Base-by-base conservation (phyloP, 441 rosid species). In the Gossypium lobatum region DNA sequence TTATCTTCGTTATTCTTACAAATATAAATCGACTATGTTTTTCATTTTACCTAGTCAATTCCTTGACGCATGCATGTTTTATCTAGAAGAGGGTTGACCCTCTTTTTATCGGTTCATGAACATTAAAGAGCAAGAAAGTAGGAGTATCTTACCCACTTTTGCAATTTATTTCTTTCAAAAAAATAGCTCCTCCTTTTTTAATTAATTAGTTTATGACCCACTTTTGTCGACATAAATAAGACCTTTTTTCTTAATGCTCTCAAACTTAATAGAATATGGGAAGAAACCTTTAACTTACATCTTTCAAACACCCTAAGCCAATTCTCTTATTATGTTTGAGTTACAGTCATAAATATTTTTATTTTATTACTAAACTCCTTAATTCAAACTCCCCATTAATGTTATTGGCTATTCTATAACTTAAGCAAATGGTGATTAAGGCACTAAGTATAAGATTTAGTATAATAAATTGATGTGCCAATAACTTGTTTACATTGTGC, bases 41-140 rank as follows among this genome's bases (percentile, higher is more conserved):
- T 31, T 31, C 37, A 0, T 31, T 31, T 31, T 4, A 31, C 37
- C 37, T 31, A 5, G 6, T 31, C 5, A 4, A 1, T 28, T 55
- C 54, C 6, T 18, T 42, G 50, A 18, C 42, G 23, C 23, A 21
- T 21, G 16, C 9, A 18, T 54, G 5, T 4, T 21, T 59, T 76
- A 61, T 39, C 61, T 42, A 31, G 64, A 68, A 52, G 13, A 42
- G 42, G 23, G 37, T 75, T 69, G 61, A 76, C 76, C 28, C 65
- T 16, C 45, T 62, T 77, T 45, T 42, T 3, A 53, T 31, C 54
- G 26, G 52, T 80, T 77, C 73, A 77, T 79, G 73, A 69, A 76
- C 73, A 65, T 39, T 37, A 7, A 6, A 50, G 26, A 37, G 58
- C 46, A 5, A 16, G 28, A 60, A 68, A 11, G 31, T 13, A 39